Evolutionary conservation across 345 rosid genomes (phyloP), one percentile per base, ranked within the genome.

Genomic region (Corchorus capsularis): DNA sequence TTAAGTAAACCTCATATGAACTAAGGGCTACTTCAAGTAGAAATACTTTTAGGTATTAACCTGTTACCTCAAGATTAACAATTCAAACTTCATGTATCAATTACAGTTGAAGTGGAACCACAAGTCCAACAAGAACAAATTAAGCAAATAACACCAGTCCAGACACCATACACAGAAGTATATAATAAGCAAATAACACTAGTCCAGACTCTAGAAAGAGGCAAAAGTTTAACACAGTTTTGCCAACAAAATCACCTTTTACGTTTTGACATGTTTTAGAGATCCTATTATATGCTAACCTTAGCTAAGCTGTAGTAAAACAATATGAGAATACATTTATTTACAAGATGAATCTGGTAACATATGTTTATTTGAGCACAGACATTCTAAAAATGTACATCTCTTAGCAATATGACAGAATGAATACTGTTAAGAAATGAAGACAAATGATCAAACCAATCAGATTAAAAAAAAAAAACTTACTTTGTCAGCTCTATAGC

Each of bases 401-500:
- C 12, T 15, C 62, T 45, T 39, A 39, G 27, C 41, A 19, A 11
- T 61, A 61, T 16, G 13, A 61, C 22, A 46, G 10, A 49, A 41
- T 57, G 15, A 35, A 63, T 16, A 53, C 54, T 27, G 7, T 19
- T 50, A 53, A 52, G 47, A 70, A 37, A 71, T 55, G 32, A 66
- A 20, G n/a, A 49, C 16, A 66, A 45, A 41, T 17, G 2, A 64
- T 55, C 59, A 61, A 83, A 19, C 19, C 9, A 79, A 55, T 57
- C n/a, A 73, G 62, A 66, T 41, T 47, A 63, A 39, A 73, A 56
- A 62, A 49, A 63, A 39, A 73, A 56, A 62, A 49, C 95, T 90
- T 92, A 94, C 98, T 78, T 80, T 69, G 87, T 72, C 79, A 83
- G 71, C 35, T 82, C 75, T 71, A 92, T 86, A 75, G 97, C 98